phyloP scores from a whole-genome alignment of 1,284 basidiomycete genomes.

The Volvariella volvacea region DNA sequence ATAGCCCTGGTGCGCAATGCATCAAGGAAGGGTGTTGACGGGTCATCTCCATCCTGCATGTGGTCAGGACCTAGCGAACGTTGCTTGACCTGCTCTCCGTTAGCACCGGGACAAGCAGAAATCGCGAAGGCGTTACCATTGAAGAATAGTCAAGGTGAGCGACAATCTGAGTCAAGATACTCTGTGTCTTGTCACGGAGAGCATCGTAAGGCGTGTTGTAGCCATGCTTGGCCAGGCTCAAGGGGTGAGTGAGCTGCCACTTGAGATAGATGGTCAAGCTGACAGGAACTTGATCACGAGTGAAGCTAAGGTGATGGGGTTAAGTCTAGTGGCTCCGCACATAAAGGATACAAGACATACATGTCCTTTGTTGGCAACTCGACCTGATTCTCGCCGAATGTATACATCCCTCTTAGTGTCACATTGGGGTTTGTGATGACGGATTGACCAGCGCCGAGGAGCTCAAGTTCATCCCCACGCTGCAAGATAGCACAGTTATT shows the following conservation, averaged over 20 bases:
- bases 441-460: constrained; percentile 72
- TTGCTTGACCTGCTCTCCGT: constrained; percentile 53
- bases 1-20: constrained; percentile 74
- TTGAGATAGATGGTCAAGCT: constrained; percentile 76
- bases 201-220: constrained; percentile 80
- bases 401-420: constrained; percentile 69
- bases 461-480: constrained; percentile 69
- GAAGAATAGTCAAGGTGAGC: constrained; percentile 52
- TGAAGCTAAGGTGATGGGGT: constrained; percentile 43
- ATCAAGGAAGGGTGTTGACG: constrained; percentile 71
- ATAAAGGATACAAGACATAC: constrained; percentile 30
- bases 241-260: constrained; percentile 72
- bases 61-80: constrained; percentile 69
- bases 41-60: constrained; percentile 59
- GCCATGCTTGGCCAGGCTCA: constrained; percentile 74
- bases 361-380: constrained; percentile 84
- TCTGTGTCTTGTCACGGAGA: constrained; percentile 75
- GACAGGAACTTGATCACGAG: constrained; percentile 78
- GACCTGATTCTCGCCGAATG: constrained; percentile 72
- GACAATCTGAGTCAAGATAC: constrained; percentile 77
- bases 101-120: constrained; percentile 33
- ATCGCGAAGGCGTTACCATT: constrained; percentile 40
- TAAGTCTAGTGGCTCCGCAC: constrained; percentile 1
- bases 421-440: constrained; percentile 77
- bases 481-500: constrained; percentile 80